These are phyloP conservation scores for Saprolegnia diclina DNA, from an alignment of 352 stramenopile genomes.

Conservation along the genomic window DNA sequence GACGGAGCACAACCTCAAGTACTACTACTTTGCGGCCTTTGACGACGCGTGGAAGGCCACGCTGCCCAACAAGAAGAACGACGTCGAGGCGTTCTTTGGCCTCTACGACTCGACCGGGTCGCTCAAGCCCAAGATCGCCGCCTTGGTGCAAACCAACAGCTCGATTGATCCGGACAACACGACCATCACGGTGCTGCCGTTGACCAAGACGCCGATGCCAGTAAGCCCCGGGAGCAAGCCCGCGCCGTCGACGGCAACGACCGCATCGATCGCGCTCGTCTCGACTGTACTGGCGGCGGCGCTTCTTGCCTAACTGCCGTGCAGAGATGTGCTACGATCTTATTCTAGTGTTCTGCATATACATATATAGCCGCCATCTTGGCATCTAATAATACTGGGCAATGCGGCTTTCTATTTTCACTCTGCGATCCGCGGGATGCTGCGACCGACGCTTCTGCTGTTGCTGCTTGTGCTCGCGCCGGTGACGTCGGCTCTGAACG, in stretches of 20 bases:
- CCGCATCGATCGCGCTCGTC: neutral
- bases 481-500: neutral
- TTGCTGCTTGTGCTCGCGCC: neutral
- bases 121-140: conserved; percentile 61
- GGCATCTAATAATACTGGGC: neutral
- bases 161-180: conserved; percentile 23
- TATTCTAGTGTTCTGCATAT: too few species aligned
- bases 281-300: too few species aligned
- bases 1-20: conserved; percentile 62
- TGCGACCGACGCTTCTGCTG: neutral
- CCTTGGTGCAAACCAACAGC: conserved; percentile 25
- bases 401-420: neutral
- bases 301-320: neutral
- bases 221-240: neutral
- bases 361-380: too few species aligned
- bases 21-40: conserved; percentile 85
- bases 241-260: neutral
- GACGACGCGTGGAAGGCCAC: conserved; percentile 75
- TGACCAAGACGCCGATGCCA: neutral
- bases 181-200: neutral
- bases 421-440: neutral
- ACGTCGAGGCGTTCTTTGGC: conserved; percentile 72
- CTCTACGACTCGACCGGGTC: conserved; percentile 57
- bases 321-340: too few species aligned
- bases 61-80: conserved; percentile 40